These are phyloP conservation scores for Margaritispora aquatica DNA, from an alignment of 495 filamentous ascomycete genomes.

Conservation along the genomic window DNA sequence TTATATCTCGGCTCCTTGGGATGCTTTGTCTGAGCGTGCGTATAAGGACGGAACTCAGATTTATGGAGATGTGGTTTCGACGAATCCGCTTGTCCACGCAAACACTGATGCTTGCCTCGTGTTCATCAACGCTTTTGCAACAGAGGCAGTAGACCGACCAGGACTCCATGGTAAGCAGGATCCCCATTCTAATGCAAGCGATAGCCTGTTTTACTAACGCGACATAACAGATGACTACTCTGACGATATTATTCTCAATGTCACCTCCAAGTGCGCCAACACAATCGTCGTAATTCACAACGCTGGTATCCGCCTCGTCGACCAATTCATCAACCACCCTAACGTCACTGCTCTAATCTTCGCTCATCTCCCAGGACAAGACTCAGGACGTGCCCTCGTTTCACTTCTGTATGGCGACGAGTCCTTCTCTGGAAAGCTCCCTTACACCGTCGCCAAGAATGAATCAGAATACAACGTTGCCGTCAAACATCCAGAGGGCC, in stretches of 20 bases:
- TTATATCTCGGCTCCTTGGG: slow-evolving; percentile 43
- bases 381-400: slow-evolving; percentile 49
- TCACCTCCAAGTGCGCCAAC: slow-evolving; percentile 50
- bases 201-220: too few species aligned
- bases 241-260: slow-evolving; percentile 48
- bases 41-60: slow-evolving; percentile 49
- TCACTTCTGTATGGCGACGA: slow-evolving; percentile 53
- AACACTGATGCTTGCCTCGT: slow-evolving; percentile 62
- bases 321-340: slow-evolving; percentile 52
- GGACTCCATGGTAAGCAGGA: slow-evolving; percentile 33
- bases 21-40: slow-evolving; percentile 49
- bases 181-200: too few species aligned
- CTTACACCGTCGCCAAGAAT: slow-evolving; percentile 63
- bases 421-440: slow-evolving; percentile 58
- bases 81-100: slow-evolving; percentile 34
- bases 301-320: slow-evolving; percentile 49
- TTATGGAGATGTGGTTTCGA: slow-evolving; percentile 38
- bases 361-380: slow-evolving; percentile 57
- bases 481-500: slow-evolving; percentile 32
- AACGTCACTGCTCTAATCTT: slow-evolving; percentile 59
- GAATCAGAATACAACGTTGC: slow-evolving; percentile 51
- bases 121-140: slow-evolving; percentile 54
- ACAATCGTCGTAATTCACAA: slow-evolving; percentile 60
- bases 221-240: slow-evolving; percentile 35
- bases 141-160: slow-evolving; percentile 44